These are phyloP conservation scores for Canavalia gladiata DNA, from an alignment of 306 rosid genomes.

Conservation along the genomic window DNA sequence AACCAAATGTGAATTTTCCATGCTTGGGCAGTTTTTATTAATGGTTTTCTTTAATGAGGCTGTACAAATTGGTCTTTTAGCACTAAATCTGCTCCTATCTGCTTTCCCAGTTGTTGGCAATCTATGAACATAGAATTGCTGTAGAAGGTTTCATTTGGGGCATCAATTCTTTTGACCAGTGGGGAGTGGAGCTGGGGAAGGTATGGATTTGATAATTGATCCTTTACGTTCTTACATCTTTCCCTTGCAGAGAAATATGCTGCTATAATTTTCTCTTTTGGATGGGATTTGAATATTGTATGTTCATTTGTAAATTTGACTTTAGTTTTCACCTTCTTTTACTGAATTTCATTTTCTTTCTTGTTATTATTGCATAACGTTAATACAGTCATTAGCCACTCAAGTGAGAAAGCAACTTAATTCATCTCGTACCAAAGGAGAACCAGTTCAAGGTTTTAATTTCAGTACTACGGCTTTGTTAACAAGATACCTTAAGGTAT, in stretches of 20 bases:
- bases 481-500: constrained; percentile 81
- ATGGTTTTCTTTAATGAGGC: constrained; percentile 33
- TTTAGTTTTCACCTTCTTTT: background rate
- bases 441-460: constrained; percentile 84
- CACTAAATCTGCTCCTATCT: constrained; percentile 43
- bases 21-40: constrained; percentile 29
- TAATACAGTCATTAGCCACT: constrained; percentile 82
- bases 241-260: constrained; percentile 12
- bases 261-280: constrained; percentile 18
- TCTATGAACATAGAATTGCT: constrained; percentile 94
- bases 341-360: constrained; percentile 28
- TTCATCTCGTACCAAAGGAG: constrained; percentile 75
- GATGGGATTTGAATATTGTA: constrained; percentile 26
- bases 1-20: constrained; percentile 2
- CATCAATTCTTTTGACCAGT: constrained; percentile 96
- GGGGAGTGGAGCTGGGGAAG: constrained; percentile 99
- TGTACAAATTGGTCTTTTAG: constrained; percentile 35
- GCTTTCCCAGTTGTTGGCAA: constrained; percentile 79
- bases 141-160: constrained; percentile 96
- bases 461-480: constrained; percentile 73
- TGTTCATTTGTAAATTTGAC: constrained; percentile 1
- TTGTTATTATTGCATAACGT: constrained; percentile 21
- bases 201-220: constrained; percentile 53
- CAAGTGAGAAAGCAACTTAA: constrained; percentile 92
- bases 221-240: constrained; percentile 6